A percentile compares a stretch with the other conserved stretches of the same genome.
phyloP scores from a whole-genome alignment of 352 stramenopile species.

The Globisporangium abappressorium region DNA sequence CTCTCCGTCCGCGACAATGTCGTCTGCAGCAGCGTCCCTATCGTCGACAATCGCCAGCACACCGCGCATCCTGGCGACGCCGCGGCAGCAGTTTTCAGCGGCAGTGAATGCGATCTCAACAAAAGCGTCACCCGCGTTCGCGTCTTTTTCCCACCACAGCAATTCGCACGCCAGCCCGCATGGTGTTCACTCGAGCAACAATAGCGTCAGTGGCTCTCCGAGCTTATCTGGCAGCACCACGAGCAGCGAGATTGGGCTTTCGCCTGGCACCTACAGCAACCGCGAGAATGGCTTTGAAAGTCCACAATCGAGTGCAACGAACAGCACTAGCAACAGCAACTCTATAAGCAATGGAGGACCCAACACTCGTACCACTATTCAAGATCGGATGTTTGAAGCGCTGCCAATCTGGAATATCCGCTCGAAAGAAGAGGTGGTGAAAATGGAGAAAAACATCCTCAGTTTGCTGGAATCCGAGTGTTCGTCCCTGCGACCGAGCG shows the following conservation, averaged over 20 bases:
- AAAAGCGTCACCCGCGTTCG: constrained; percentile 67
- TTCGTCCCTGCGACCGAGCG: constrained; percentile 38
- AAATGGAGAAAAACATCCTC: constrained; percentile 52
- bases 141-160: constrained; percentile 44
- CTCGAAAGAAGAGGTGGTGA: constrained; percentile 51
- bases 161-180: constrained; percentile 18
- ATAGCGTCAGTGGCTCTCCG: constrained; percentile 10
- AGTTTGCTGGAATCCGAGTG: constrained; percentile 57
- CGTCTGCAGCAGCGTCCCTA: constrained; percentile 64
- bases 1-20: constrained; percentile 67
- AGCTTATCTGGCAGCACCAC: constrained; percentile 5
- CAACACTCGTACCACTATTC: neutral
- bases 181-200: constrained; percentile 5
- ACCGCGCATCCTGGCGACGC: constrained; percentile 55
- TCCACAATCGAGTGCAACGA: neutral
- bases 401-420: constrained; percentile 55
- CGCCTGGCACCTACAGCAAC: neutral
- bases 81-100: constrained; percentile 71
- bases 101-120: constrained; percentile 76
- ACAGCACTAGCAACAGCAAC: neutral
- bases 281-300: constrained; percentile 3
- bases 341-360: neutral
- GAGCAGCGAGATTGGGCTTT: constrained; percentile 2
- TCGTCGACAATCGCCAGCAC: constrained; percentile 75
- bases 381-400: constrained; percentile 5